Percentiles rank a stretch among this genome's conserved stretches.
These are phyloP conservation scores for Thielaviopsis ethacetica DNA, from an alignment of 2,329 filamentous ascomycete genomes.

Conservation along the genomic window DNA sequence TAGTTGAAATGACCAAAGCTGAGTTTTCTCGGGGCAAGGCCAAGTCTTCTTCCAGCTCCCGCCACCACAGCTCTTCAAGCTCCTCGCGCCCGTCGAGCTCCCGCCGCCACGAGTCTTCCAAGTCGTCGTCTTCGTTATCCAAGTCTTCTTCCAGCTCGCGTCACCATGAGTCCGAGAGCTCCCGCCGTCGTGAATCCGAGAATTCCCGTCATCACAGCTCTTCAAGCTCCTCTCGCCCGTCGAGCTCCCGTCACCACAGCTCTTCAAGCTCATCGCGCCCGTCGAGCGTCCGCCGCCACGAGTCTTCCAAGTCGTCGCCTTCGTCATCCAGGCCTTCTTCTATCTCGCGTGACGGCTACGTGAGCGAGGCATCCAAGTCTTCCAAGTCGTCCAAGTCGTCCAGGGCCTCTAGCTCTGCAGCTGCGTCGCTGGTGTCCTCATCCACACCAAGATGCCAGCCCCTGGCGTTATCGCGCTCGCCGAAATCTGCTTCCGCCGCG, in stretches of 20 bases:
- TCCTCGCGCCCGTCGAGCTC: background rate
- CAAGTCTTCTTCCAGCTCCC: background rate
- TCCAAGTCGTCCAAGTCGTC: background rate
- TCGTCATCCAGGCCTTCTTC: background rate
- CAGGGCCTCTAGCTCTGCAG: background rate
- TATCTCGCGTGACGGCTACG: too few species aligned
- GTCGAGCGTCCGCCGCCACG: background rate
- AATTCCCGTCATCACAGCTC: background rate
- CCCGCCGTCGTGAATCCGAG: background rate
- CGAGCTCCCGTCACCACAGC: background rate
- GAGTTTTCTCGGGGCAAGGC: background rate
- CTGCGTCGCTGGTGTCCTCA: background rate
- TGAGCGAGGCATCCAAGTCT: background rate
- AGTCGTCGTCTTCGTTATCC: background rate
- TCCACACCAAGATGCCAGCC: too few species aligned
- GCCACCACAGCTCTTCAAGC: background rate
- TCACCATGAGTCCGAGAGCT: background rate
- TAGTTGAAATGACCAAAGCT: background rate
- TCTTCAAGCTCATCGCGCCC: background rate
- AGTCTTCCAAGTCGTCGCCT: background rate
- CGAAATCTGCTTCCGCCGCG: too few species aligned
- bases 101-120: background rate
- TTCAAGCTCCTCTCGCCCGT: background rate
- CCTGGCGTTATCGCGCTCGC: too few species aligned
- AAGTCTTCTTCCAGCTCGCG: background rate